phyloP scores from a whole-genome alignment of 2,329 filamentous ascomycete genomes.

The Talaromyces verruculosus region DNA sequence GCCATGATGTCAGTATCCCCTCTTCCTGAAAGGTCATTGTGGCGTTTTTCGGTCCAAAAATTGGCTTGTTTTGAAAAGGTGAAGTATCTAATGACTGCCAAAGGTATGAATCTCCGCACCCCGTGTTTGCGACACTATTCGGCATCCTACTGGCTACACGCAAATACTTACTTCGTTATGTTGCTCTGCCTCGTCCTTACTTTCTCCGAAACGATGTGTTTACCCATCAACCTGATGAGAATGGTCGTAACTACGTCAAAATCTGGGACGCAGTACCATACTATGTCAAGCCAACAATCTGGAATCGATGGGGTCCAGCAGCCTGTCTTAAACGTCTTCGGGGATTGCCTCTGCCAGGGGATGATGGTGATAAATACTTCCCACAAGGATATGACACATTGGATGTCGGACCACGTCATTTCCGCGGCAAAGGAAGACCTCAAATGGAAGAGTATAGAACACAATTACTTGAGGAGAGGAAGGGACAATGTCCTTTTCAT shows the following conservation, averaged over 20 bases:
- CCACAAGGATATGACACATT: constrained; percentile 51
- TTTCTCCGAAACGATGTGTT: constrained; percentile 41
- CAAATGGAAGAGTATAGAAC: constrained; percentile 46
- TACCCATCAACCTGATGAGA: constrained; percentile 52
- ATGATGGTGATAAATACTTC: constrained; percentile 48
- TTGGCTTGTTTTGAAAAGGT: neutral
- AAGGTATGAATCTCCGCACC: constrained; percentile 44
- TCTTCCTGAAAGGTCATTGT: neutral
- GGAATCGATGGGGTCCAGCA: constrained; percentile 62
- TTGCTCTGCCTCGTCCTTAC: constrained; percentile 59
- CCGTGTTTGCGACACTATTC: constrained; percentile 40
- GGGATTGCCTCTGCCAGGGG: constrained; percentile 51
- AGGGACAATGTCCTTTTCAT: constrained; percentile 51
- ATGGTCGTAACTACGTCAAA: constrained; percentile 53
- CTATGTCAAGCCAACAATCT: constrained; percentile 61
- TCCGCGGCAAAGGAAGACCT: constrained; percentile 54
- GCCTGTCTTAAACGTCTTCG: constrained; percentile 52
- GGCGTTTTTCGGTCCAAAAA: neutral
- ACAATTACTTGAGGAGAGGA: constrained; percentile 39
- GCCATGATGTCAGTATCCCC: constrained; percentile 60
- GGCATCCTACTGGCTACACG: constrained; percentile 54
- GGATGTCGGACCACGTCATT: constrained; percentile 62
- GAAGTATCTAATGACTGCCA: neutral
- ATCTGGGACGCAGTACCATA: constrained; percentile 64
- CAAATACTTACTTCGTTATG: constrained; percentile 57